Evolutionary conservation across 2,329 filamentous ascomycete species (phyloP), one percentile per base, ranked within the genome.

Genomic region (Ceratocystis harringtonii): DNA sequence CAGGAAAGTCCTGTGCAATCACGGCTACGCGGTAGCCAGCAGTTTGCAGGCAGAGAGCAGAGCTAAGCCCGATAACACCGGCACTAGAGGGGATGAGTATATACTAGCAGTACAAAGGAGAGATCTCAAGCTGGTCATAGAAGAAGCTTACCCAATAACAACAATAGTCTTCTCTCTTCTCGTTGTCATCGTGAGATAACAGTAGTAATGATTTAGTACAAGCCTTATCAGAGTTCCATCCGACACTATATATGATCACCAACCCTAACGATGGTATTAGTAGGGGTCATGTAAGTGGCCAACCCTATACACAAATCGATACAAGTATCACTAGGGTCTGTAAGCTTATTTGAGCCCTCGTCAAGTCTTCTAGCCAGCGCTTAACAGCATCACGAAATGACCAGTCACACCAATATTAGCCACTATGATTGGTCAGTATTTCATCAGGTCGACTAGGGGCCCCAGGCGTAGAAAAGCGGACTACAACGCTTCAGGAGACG

Each of bases 41-140:
- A 48, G 73, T 69, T 55, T 80, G 79, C 60, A 81, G 74, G 36
- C 75, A 75, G 19, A 81, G 70, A 58, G 80, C 80, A 52, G 74
- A 73, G 67, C 77, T 78, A 19, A 83, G 74, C 65, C 81, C 81
- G 52, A 78, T 79, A 44, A 83, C 76, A 22, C 81, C 81, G 69
- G 80, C 80, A 61, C 81, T 83, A 55, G n/a, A 48, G 12, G 22
- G 5, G 15, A 25, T 5, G 17, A 32, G 15, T 36, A 15, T 19
- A 12, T 25, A 25, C 5, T 10, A 36, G n/a, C 10, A 58, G 28
- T 25, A 7, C 2, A 22, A 19, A 28, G 60, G 22, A 22, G 22
- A 22, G 6, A 19, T n/a, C 22, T n/a, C 10, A 15, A 45, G 10
- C 43, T 19, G n/a, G 19, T 7, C 17, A 30, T 58, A 5, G 5